Percentiles rank a stretch among this genome's conserved stretches.
Evolutionary conservation across 441 rosid genomes (phyloP).

Genomic region (Melianthus villosus): DNA sequence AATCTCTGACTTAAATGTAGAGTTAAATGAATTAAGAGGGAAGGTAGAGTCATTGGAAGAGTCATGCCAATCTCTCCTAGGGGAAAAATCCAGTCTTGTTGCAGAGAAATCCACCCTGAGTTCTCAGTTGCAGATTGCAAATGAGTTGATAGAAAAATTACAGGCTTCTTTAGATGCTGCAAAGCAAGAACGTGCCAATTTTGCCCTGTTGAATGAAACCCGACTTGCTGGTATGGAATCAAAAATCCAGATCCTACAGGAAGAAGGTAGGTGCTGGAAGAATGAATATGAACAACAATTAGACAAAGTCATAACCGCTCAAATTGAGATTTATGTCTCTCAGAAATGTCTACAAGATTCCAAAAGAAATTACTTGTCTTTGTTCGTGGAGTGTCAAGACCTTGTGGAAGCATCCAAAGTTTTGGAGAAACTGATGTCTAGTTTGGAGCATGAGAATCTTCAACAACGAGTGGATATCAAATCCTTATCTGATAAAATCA

Average conservation of each 20-base stretch:
- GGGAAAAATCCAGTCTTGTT: slow-evolving; percentile 35
- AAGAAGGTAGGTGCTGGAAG: slow-evolving; percentile 53
- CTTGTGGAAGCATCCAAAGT: slow-evolving; percentile 41
- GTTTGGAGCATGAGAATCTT: slow-evolving; percentile 54
- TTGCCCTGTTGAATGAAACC: slow-evolving; percentile 40
- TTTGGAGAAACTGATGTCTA: slow-evolving; percentile 38
- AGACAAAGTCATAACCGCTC: slow-evolving; percentile 54
- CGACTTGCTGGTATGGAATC: slow-evolving; percentile 57
- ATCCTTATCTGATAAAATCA: slow-evolving; percentile 53
- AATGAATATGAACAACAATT: slow-evolving; percentile 62
- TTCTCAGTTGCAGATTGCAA: slow-evolving; percentile 68
- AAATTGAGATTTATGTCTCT: slow-evolving; percentile 48
- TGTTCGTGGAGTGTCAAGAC: slow-evolving; percentile 44
- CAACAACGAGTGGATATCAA: slow-evolving; percentile 67
- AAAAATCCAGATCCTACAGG: slow-evolving; percentile 46
- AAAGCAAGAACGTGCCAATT: slow-evolving; percentile 40
- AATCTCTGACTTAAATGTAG: slow-evolving; percentile 32
- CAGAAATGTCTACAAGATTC: slow-evolving; percentile 51
- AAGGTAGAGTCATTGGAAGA: slow-evolving; percentile 32
- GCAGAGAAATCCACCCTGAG: slow-evolving; percentile 43
- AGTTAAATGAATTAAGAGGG: slow-evolving; percentile 31
- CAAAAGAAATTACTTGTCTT: slow-evolving; percentile 42
- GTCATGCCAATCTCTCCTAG: slow-evolving; percentile 42
- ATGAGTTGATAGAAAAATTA: slow-evolving; percentile 40
- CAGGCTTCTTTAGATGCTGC: slow-evolving; percentile 42